Percentiles rank a stretch among this genome's conserved stretches.
These are phyloP conservation scores for Penicillium paradoxum DNA, from an alignment of 495 filamentous ascomycete species.

Conservation along the genomic window DNA sequence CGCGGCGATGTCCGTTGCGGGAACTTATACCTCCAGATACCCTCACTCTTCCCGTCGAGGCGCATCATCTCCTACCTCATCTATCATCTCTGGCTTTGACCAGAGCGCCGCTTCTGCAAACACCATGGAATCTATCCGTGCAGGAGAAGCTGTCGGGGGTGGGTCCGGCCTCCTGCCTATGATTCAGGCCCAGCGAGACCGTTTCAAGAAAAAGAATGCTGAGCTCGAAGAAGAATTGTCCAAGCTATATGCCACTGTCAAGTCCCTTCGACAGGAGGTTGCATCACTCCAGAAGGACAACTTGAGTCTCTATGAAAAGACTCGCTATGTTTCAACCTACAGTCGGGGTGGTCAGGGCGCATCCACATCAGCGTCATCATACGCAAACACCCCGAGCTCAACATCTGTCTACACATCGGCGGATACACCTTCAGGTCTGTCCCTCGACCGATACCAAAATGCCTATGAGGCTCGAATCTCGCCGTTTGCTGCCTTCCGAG, in stretches of 20 bases:
- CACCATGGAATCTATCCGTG: conserved; percentile 54
- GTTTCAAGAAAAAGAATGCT: conserved; percentile 93
- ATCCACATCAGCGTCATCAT: conserved; percentile 67
- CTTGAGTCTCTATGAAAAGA: conserved; percentile 95
- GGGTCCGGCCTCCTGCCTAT: conserved; percentile 93
- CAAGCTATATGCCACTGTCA: conserved; percentile 73
- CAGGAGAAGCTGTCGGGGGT: conserved; percentile 70
- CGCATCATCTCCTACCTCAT: conserved; percentile 83
- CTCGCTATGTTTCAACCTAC: conserved; percentile 91
- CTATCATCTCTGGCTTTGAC: conserved; percentile 95
- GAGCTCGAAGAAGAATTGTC: conserved; percentile 90
- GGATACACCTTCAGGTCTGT: conserved; percentile 57
- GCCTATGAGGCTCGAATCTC: conserved; percentile 94
- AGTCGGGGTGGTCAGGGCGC: conserved; percentile 60
- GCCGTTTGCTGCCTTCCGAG: conserved; percentile 91
- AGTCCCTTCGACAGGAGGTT: conserved; percentile 84
- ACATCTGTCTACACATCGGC: conserved; percentile 59
- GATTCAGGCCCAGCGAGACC: conserved; percentile 95
- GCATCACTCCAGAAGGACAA: conserved; percentile 94
- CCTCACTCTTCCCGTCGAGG: conserved; percentile 70
- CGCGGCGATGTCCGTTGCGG: conserved; percentile 82
- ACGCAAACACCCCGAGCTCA: conserved; percentile 67
- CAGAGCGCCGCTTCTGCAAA: conserved; percentile 42
- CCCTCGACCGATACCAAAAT: conserved; percentile 81
- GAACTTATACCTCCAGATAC: conserved; percentile 82